Percentiles rank a stretch among this genome's conserved stretches.
Conservation (phyloP, 345 rosid genomes). For the Sonneratia alba region DNA sequence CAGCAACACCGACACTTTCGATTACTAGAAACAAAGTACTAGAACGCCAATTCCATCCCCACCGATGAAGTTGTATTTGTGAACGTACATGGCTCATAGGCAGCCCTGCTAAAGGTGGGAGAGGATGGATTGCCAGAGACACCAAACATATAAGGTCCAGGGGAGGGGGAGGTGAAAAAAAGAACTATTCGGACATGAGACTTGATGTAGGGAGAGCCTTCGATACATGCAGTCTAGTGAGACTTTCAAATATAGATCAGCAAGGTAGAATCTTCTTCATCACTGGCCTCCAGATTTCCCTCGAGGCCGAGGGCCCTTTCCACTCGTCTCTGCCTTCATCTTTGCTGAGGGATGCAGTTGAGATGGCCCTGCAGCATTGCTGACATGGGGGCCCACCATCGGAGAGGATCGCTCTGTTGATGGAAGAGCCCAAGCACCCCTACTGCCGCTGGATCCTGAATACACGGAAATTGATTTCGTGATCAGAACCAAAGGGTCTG, state of each 20-base stretch:
- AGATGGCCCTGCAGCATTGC: neutral
- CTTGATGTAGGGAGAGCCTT: neutral
- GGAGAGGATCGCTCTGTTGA: neutral
- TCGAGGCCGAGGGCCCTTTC: neutral
- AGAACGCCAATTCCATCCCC: no score
- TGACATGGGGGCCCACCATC: neutral
- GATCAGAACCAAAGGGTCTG: neutral
- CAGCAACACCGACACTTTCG: no score
- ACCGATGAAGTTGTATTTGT: no score
- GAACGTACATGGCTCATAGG: no score
- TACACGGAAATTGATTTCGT: neutral
- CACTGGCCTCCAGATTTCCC: neutral
- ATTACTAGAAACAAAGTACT: no score
- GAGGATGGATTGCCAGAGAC: neutral
- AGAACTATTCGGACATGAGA: neutral
- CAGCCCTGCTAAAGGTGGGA: no score
- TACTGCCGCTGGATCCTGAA: neutral
- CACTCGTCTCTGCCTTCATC: neutral
- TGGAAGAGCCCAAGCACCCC: slow-evolving; percentile 3
- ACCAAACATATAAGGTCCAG: neutral
- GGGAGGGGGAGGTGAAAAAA: no score
- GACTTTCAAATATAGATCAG: neutral
- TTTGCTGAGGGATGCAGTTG: neutral
- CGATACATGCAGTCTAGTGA: neutral
- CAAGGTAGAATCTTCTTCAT: neutral